Evolutionary conservation across 2,329 filamentous ascomycete genomes (phyloP).

Genomic region (Dryadomyces sulphureus): DNA sequence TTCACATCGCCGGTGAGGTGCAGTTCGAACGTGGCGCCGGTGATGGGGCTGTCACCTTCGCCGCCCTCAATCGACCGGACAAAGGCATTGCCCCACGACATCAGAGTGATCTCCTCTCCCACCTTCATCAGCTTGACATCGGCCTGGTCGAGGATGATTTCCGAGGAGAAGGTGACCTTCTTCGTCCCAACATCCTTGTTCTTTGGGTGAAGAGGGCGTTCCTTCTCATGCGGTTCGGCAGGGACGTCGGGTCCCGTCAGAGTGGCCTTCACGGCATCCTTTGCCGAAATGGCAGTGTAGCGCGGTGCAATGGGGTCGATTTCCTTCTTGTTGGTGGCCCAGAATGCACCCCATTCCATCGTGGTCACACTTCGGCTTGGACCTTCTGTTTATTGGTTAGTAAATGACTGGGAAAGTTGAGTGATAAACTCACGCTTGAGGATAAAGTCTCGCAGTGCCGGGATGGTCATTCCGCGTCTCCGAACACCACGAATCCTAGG

Average conservation of each 20-base stretch:
- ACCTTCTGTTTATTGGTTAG: slow-evolving; percentile 30
- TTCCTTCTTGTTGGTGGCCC: slow-evolving; percentile 65
- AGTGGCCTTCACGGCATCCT: slow-evolving; percentile 55
- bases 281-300: slow-evolving; percentile 57
- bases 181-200: slow-evolving; percentile 74
- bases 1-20: slow-evolving; percentile 88
- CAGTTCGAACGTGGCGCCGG: slow-evolving; percentile 64
- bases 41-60: slow-evolving; percentile 41
- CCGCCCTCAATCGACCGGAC: slow-evolving; percentile 49
- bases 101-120: slow-evolving; percentile 85
- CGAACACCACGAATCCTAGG: slow-evolving; percentile 48
- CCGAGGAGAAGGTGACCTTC: slow-evolving; percentile 64
- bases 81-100: slow-evolving; percentile 90
- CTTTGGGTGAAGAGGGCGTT: slow-evolving; percentile 81
- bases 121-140: slow-evolving; percentile 70
- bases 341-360: slow-evolving; percentile 69
- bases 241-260: slow-evolving; percentile 55
- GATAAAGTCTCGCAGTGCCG: slow-evolving; percentile 70
- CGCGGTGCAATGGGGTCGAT: slow-evolving; percentile 65
- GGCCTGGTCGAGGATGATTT: slow-evolving; percentile 70
- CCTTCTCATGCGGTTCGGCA: slow-evolving; percentile 46
- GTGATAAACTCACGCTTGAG: slow-evolving; percentile 36
- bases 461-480: slow-evolving; percentile 63
- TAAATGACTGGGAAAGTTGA: not conserved
- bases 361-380: slow-evolving; percentile 72